Evolutionary conservation across 2,329 filamentous ascomycete genomes (phyloP).

Genomic region (Epichloe typhina): DNA sequence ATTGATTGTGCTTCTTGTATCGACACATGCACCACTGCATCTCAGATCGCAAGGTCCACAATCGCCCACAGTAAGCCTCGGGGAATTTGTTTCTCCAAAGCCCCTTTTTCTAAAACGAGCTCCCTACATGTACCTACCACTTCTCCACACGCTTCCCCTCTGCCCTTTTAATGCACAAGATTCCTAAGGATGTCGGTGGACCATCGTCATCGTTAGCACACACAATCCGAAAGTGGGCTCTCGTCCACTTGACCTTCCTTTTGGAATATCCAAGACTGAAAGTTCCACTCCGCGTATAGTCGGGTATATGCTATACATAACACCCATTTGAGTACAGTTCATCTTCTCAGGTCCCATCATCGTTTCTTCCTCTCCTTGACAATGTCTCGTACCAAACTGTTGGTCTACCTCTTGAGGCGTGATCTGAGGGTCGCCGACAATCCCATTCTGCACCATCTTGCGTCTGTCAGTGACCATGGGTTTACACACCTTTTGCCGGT

Average conservation of each 20-base stretch:
- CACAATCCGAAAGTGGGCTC: not conserved
- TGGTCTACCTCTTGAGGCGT: slow-evolving; percentile 59
- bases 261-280: not conserved
- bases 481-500: slow-evolving; percentile 60
- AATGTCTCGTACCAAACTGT: slow-evolving; percentile 34
- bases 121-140: not conserved
- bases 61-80: not conserved
- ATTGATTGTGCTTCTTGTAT: not conserved
- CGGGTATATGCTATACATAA: not conserved
- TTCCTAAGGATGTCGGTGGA: no score
- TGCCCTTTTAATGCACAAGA: not conserved
- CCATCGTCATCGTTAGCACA: not conserved
- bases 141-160: not conserved
- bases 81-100: not conserved
- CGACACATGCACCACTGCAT: not conserved
- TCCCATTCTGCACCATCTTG: slow-evolving; percentile 50
- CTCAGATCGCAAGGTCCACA: slow-evolving; percentile 1
- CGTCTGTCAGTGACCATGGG: slow-evolving; percentile 33
- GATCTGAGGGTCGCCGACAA: slow-evolving; percentile 66
- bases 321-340: not conserved
- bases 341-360: not conserved
- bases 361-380: not conserved
- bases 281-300: not conserved
- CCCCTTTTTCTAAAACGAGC: not conserved
- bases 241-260: not conserved